A percentile compares a stretch with the other conserved stretches of the same genome.
phyloP scores from a whole-genome alignment of 2,329 filamentous ascomycete genomes.

The Penicillium griseofulvum region DNA sequence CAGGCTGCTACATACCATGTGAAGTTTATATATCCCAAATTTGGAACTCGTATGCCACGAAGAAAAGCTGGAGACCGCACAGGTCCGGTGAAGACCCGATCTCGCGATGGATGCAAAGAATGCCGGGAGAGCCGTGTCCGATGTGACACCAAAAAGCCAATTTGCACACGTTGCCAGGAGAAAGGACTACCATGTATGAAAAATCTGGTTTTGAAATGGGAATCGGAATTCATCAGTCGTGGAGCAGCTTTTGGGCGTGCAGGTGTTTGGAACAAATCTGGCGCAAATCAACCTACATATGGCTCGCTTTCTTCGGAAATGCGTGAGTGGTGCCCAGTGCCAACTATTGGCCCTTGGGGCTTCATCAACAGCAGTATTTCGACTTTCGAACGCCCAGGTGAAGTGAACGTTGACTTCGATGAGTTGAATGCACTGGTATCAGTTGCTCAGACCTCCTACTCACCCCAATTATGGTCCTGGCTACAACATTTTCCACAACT shows the following conservation, averaged over 20 bases:
- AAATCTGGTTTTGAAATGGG: slow-evolving; percentile 39
- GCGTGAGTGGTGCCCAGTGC: slow-evolving; percentile 30
- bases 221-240: slow-evolving; percentile 41
- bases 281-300: slow-evolving; percentile 19
- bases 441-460: slow-evolving; percentile 1
- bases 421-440: slow-evolving; percentile 18
- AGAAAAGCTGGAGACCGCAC: slow-evolving; percentile 37
- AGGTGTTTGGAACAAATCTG: slow-evolving; percentile 41
- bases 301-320: slow-evolving; percentile 17
- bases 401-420: slow-evolving; percentile 27
- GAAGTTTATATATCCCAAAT: slow-evolving; percentile 9
- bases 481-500: slow-evolving; percentile 5
- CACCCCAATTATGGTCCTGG: slow-evolving; percentile 8
- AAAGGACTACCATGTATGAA: slow-evolving; percentile 38
- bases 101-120: slow-evolving; percentile 41
- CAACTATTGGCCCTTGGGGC: slow-evolving; percentile 29
- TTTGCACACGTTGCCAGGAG: slow-evolving; percentile 38
- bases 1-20: slow-evolving; percentile 23
- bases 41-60: slow-evolving; percentile 31
- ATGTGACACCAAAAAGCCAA: slow-evolving; percentile 41
- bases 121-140: slow-evolving; percentile 43
- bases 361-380: slow-evolving; percentile 34
- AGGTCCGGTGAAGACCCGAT: slow-evolving; percentile 39
- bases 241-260: slow-evolving; percentile 45
- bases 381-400: slow-evolving; percentile 28